Base-by-base conservation (phyloP, 164 flowering plant species). In the Aristolochia contorta region DNA sequence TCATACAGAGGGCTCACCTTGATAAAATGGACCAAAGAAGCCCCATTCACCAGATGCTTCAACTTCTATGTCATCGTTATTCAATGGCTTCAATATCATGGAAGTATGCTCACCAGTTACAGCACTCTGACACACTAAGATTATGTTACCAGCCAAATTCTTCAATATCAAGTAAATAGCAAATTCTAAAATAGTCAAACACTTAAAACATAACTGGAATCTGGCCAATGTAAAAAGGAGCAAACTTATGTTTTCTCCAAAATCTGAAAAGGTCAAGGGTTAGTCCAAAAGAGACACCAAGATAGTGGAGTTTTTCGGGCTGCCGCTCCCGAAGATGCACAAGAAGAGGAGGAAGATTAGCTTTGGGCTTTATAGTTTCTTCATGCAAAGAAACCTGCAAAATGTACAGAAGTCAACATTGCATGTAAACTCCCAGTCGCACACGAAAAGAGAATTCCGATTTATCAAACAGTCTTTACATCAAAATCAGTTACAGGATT, bases 281-380 rank as follows among this genome's bases (percentile, higher is more conserved):
- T n/a, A 94, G 84, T 56, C 99, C 99, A 77, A 91, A 94, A 20
- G 99, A 94, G 59, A 91, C 99, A 72, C 96, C 96, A 73, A 94
- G 50, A 52, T 85, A 94, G 68, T 94, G 96, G 55, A 94, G 96
- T 70, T 77, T 89, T 64, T 94, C 99, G 22, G 97, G 91, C 45
- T 63, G 75, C 21, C 99, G 71, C 67, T 94, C 97, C 65, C 73
- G 81, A 66, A 91, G 91, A 79, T 79, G 88, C 51, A 81, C 94
- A 32, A 94, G 81, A 68, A 94, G 73, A 65, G 74, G 96, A 20
- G 99, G 99, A 54, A 94, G 96, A 56, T 89, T 67, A 23, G 76
- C 56, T 70, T 87, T 79, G 8, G 97, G 97, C 66, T 83, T 81
- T 60, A 91, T 72, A 62, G 68, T 85, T 73, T 91, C 99, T 72